Evolutionary conservation across 2,329 filamentous ascomycete genomes (phyloP), one percentile per base, ranked within the genome.

Genomic region (Penicillium concentricum): DNA sequence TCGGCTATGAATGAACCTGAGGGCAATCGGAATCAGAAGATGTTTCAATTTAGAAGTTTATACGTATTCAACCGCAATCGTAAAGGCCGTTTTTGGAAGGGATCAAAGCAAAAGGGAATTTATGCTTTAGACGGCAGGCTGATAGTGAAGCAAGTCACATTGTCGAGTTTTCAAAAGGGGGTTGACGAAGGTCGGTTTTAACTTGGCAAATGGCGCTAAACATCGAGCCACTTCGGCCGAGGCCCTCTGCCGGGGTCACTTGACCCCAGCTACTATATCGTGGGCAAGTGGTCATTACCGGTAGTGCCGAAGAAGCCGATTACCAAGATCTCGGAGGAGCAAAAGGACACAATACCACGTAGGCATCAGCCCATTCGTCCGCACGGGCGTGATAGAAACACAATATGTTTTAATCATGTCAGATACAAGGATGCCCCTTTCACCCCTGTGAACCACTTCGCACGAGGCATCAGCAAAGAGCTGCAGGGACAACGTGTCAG

Each of bases 361-460:
- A 68, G 48, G 75, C 71, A 10, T 24, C 9, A 35, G 46, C 20
- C 15, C 12, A 26, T 34, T 18, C 37, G 22, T 32, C 30, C 30
- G 30, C 30, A 15, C 12, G 30, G 30, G 30, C 30, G 30, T 38
- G 24, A 44, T 7, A 12, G 12, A 15, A 18, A 30, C 18, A 30
- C 12, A 3, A 2, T 45, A 30, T 5, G 28, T 18, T 44, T 7
- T 16, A 35, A 18, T 28, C 6, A 41, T 43, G 13, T 39, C 77
- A 75, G 12, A 71, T 79, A 76, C 60, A 79, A 80, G 60, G 64
- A 71, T 0, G 76, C 76, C 2, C 79, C 80, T 63, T 76, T 80
- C 60, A 72, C 79, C 59, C 22, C 22, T 24, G 78, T 87, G 37
- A 83, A 87, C 68, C 81, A 85, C 69, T 80, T 86, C 72, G 81